Base-by-base conservation (phyloP, 75 land plant species). In the Selaginella moellendorffii region DNA sequence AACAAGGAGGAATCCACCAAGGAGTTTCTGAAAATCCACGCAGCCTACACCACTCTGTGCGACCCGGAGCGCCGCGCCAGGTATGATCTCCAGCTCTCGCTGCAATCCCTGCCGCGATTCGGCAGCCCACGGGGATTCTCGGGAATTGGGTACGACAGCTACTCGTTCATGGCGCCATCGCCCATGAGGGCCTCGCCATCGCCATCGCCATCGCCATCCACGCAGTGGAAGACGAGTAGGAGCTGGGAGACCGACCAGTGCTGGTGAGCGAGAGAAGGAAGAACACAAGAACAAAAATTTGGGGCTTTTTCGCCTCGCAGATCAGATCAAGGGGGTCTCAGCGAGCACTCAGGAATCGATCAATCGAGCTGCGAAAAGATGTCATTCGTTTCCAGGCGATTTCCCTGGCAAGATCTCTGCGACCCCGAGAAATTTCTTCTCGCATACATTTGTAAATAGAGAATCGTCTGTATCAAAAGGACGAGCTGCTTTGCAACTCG, bases 11-110 rank as follows among this genome's bases (percentile, higher is more conserved):
- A 27, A 27, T 58, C 20, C 8, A 25, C 23, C 27, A 24, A 53
- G 23, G 36, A 74, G 62, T 74, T 74, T 64, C 62, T 74, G 61
- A 42, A 64, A 24, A 21, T 74, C 28, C 66, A 74, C 62, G 24
- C 53, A 0, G 76, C 76, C 20, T 74, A 74, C 62, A 19, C 73
- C 19, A 69, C 72, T 18, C 72, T 74, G 24, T 69, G 61, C 26
- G 67, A 74, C 26, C 73, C 76, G n/a, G 31, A 58, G 0, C 26
- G 53, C 31, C 56, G 76, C 2, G 73, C 73, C 12, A 70, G 28
- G 46, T 74, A 74, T 52, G 66, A 70, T 53, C 30, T 17, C 19
- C 28, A 27, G 25, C 28, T 70, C 26, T 28, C 27, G 5, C 63
- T 62, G 24, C 60, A 56, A 20, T 56, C 60, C 9, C 46, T 36